phyloP scores from a whole-genome alignment of 2,329 filamentous ascomycete genomes.

The Apiospora malaysiana region DNA sequence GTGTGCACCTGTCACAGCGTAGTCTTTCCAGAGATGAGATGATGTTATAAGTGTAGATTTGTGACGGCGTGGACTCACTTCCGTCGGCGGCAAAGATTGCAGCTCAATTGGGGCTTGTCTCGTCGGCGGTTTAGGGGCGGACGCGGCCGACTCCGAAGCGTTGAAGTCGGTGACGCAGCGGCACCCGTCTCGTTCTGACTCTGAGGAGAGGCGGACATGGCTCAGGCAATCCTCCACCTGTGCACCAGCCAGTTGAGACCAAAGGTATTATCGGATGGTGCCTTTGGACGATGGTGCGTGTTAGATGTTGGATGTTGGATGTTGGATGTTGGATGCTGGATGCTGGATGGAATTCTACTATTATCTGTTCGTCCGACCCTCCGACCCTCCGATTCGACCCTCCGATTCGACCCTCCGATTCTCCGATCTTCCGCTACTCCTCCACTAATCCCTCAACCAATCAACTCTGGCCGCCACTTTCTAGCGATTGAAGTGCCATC shows the following conservation, averaged over 20 bases:
- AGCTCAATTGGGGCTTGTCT: conserved; percentile 33
- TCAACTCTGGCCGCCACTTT: neutral
- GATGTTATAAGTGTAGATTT: neutral
- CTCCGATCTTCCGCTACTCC: neutral
- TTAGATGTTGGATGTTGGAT: neutral
- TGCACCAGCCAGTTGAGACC: neutral
- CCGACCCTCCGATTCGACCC: conserved; percentile 25
- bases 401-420: neutral
- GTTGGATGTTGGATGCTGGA: neutral
- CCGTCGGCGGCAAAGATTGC: conserved; percentile 30
- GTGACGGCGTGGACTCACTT: conserved; percentile 28
- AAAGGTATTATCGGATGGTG: neutral
- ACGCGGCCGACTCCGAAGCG: conserved; percentile 23
- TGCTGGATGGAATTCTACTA: neutral
- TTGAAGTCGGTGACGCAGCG: neutral
- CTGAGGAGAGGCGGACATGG: neutral
- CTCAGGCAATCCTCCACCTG: neutral
- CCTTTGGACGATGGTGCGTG: neutral
- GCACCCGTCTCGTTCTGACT: neutral
- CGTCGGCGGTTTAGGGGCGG: conserved; percentile 32
- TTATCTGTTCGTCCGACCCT: conserved; percentile 26
- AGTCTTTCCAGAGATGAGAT: conserved; percentile 22
- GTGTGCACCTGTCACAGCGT: conserved; percentile 31
- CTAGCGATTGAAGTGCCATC: neutral
- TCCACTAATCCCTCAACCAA: neutral